Evolutionary conservation across 805 yeast species (phyloP).

Genomic region (Ogataea kodamae): DNA sequence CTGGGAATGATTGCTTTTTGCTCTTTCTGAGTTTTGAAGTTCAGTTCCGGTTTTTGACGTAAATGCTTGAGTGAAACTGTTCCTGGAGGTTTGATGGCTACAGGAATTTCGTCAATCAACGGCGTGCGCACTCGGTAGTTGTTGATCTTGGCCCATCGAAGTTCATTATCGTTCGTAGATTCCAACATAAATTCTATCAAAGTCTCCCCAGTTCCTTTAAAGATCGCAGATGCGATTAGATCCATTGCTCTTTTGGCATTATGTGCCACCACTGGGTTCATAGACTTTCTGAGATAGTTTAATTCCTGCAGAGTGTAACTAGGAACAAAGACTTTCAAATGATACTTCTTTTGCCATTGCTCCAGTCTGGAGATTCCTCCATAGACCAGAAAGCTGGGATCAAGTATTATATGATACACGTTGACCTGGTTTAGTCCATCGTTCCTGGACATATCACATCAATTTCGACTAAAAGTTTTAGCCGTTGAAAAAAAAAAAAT

Average conservation of each 20-base stretch:
- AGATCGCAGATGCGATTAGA: conserved; percentile 46
- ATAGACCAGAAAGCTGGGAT: conserved; percentile 59
- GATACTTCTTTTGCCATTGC: conserved; percentile 50
- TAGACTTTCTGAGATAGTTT: conserved; percentile 53
- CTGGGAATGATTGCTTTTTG: conserved; percentile 46
- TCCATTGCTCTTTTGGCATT: conserved; percentile 63
- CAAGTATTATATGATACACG: conserved; percentile 46
- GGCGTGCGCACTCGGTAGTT: conserved; percentile 47
- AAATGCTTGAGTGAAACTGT: background rate
- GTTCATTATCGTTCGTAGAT: conserved; percentile 43
- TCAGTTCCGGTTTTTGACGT: background rate
- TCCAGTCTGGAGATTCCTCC: conserved; percentile 67
- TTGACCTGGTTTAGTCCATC: background rate
- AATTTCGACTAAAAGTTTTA: conserved; percentile 2
- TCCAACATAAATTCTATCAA: conserved; percentile 36
- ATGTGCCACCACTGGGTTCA: conserved; percentile 49
- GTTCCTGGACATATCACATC: conserved; percentile 8
- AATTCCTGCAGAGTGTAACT: conserved; percentile 56
- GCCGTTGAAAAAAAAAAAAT: conserved; percentile 9
- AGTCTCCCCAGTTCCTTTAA: conserved; percentile 7
- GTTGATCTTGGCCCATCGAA: conserved; percentile 47
- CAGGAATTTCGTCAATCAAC: conserved; percentile 34
- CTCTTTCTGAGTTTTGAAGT: background rate
- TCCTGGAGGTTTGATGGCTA: conserved; percentile 5
- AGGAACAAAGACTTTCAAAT: conserved; percentile 47